phyloP scores from a whole-genome alignment of 2,329 filamentous ascomycete species.

The Diaporthe sp. region DNA sequence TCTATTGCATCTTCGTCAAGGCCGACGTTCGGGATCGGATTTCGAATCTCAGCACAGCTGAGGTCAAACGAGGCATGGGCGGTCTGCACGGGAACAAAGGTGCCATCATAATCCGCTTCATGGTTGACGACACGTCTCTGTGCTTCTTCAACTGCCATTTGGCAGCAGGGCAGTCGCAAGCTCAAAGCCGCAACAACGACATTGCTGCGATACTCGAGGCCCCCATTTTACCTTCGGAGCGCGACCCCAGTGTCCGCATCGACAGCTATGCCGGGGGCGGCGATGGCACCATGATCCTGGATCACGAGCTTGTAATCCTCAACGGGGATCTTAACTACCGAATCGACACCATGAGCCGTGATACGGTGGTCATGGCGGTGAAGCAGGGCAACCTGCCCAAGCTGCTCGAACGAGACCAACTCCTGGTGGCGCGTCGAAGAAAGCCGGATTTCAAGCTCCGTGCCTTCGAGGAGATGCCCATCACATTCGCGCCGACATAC shows the following conservation, averaged over 20 bases:
- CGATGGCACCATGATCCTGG: conserved; percentile 93
- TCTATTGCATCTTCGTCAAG: conserved; percentile 96
- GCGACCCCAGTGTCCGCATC: conserved; percentile 75
- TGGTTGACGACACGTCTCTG: conserved; percentile 92
- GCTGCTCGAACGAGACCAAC: conserved; percentile 92
- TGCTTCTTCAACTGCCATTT: conserved; percentile 99
- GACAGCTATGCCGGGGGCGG: conserved; percentile 92
- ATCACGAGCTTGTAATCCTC: conserved; percentile 96
- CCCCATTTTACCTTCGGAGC: conserved; percentile 79
- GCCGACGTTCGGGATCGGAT: conserved; percentile 82
- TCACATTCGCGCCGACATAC: conserved; percentile 95
- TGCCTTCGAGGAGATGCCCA: conserved; percentile 90
- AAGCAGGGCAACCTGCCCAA: conserved; percentile 85
- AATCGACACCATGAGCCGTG: conserved; percentile 96
- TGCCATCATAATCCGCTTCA: conserved; percentile 90
- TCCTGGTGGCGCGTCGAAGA: conserved; percentile 88
- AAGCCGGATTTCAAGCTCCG: conserved; percentile 92
- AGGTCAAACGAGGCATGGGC: conserved; percentile 97
- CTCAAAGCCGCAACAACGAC: conserved; percentile 92
- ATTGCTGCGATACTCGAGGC: conserved; percentile 90
- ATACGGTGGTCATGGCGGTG: conserved; percentile 90
- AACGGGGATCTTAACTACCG: conserved; percentile 99
- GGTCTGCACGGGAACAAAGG: conserved; percentile 97
- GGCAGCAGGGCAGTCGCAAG: conserved; percentile 92
- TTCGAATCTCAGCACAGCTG: conserved; percentile 80